These are phyloP conservation scores for Aureobasidium pullulans DNA, from an alignment of 2,329 filamentous ascomycete genomes.

Conservation along the genomic window DNA sequence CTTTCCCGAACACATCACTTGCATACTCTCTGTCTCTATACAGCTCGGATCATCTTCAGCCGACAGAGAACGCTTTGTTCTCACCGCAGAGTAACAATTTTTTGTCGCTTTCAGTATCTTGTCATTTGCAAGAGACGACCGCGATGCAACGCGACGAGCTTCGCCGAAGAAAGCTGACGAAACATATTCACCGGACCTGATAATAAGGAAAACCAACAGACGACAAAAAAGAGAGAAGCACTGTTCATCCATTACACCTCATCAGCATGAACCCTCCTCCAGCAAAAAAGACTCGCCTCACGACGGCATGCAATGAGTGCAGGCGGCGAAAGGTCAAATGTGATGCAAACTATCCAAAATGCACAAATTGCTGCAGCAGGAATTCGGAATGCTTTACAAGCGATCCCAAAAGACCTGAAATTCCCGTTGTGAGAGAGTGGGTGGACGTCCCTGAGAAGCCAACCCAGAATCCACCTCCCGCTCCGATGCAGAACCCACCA, in stretches of 20 bases:
- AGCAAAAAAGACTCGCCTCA: slow-evolving; percentile 5
- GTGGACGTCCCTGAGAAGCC: neutral
- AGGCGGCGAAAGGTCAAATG: slow-evolving; percentile 15
- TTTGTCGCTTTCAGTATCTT: too few relatives aligned
- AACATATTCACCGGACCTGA: neutral
- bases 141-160: neutral
- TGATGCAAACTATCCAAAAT: slow-evolving; percentile 15
- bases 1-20: neutral
- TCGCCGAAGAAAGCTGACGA: neutral
- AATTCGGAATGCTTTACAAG: slow-evolving; percentile 10
- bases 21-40: too few relatives aligned
- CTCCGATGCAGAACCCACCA: neutral
- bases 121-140: neutral
- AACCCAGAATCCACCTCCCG: neutral
- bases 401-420: slow-evolving; percentile 7
- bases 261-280: slow-evolving; percentile 1
- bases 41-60: too few relatives aligned
- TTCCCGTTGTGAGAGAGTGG: slow-evolving; percentile 5
- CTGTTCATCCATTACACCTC: neutral
- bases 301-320: slow-evolving; percentile 15
- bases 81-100: too few relatives aligned
- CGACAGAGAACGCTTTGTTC: too few relatives aligned
- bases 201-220: neutral
- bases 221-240: too few relatives aligned
- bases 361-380: slow-evolving; percentile 4